Percentiles rank a stretch among this genome's conserved stretches.
These are phyloP conservation scores for Tolypocladium ophioglossoides DNA, from an alignment of 2,329 filamentous ascomycete species.

Conservation along the genomic window DNA sequence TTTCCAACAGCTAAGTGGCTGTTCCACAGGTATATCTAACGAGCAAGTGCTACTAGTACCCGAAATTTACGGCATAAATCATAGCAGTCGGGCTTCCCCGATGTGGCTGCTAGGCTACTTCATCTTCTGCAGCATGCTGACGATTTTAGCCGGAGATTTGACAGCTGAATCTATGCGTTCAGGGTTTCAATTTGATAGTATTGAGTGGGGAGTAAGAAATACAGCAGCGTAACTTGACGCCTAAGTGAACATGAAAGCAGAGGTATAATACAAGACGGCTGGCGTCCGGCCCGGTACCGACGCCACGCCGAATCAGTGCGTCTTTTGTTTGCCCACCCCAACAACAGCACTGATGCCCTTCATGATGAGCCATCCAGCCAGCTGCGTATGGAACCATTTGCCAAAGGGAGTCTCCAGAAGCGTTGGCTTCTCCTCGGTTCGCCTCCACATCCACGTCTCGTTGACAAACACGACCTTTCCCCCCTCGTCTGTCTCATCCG, in stretches of 20 bases:
- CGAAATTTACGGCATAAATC: too few relatives aligned
- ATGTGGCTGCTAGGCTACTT: too few relatives aligned
- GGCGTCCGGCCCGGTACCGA: not conserved
- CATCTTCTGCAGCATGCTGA: too few relatives aligned
- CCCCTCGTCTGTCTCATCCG: not conserved
- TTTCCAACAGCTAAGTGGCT: not conserved
- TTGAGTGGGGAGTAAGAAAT: not conserved
- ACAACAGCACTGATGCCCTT: constrained; percentile 11
- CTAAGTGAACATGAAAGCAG: not conserved
- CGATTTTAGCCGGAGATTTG: too few relatives aligned
- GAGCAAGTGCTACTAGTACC: not conserved
- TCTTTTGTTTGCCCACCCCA: not conserved
- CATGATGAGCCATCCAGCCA: constrained; percentile 17
- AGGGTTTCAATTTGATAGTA: not conserved
- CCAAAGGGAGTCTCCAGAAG: constrained; percentile 18
- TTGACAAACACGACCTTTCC: constrained; percentile 19
- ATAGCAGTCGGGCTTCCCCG: too few relatives aligned
- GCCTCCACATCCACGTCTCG: constrained; percentile 29
- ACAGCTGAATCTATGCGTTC: not conserved
- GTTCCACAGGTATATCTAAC: not conserved
- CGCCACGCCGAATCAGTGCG: not conserved
- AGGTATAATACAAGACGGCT: not conserved
- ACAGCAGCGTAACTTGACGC: not conserved
- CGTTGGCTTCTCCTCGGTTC: constrained; percentile 13
- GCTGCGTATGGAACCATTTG: constrained; percentile 18